These are phyloP conservation scores for Aureobasidium lini DNA, from an alignment of 2,329 filamentous ascomycete genomes.

Conservation along the genomic window DNA sequence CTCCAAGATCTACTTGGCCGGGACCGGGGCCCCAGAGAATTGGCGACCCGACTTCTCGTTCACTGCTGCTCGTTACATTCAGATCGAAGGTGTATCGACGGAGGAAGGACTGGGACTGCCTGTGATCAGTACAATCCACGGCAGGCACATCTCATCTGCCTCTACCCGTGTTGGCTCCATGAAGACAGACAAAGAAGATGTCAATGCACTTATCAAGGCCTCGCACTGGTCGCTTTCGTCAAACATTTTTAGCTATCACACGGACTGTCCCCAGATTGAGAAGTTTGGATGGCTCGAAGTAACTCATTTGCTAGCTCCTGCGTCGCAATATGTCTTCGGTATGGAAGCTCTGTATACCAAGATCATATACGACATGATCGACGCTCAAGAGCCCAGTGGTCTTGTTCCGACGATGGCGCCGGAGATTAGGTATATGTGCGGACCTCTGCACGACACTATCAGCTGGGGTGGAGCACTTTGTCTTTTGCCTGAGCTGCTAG, in stretches of 20 bases:
- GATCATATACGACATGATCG: slow-evolving; percentile 41
- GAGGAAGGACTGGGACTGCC: slow-evolving; percentile 24
- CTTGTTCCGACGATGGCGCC: slow-evolving; percentile 43
- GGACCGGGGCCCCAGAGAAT: slow-evolving; percentile 23
- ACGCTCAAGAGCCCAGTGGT: slow-evolving; percentile 38
- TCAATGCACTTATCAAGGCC: slow-evolving; percentile 36
- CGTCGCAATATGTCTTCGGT: slow-evolving; percentile 40
- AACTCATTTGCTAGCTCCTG: slow-evolving; percentile 38
- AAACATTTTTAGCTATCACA: slow-evolving; percentile 42
- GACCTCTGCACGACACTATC: slow-evolving; percentile 41
- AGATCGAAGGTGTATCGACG: slow-evolving; percentile 33
- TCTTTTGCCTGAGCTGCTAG: slow-evolving; percentile 32
- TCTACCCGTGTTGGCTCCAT: slow-evolving; percentile 31
- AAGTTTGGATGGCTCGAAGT: slow-evolving; percentile 46
- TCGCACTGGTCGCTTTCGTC: slow-evolving; percentile 40
- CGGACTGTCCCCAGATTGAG: slow-evolving; percentile 39
- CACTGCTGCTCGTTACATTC: slow-evolving; percentile 36
- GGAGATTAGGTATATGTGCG: slow-evolving; percentile 43
- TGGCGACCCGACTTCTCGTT: slow-evolving; percentile 38
- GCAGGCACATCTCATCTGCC: slow-evolving; percentile 34
- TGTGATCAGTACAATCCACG: slow-evolving; percentile 29
- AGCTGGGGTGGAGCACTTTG: slow-evolving; percentile 37
- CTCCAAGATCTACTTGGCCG: slow-evolving; percentile 31
- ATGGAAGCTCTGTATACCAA: slow-evolving; percentile 42
- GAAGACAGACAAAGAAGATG: slow-evolving; percentile 35